A percentile compares a stretch with the other conserved stretches of the same genome.
Conservation (phyloP, 2,329 filamentous ascomycete species). For the Fusarium guadeloupense region DNA sequence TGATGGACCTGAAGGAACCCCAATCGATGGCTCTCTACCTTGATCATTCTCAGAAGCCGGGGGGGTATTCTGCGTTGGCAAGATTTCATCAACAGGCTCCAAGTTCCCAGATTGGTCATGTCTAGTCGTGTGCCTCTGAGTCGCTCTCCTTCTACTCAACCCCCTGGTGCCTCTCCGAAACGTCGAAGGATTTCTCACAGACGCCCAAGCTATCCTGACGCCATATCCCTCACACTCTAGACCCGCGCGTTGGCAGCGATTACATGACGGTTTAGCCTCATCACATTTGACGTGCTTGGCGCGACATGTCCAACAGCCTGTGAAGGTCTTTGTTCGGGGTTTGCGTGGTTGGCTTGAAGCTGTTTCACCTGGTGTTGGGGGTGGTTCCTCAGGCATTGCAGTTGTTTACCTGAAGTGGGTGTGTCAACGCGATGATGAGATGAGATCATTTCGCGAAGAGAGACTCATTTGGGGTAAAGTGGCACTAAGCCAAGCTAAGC, state of each 20-base stretch:
- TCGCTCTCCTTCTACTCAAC: constrained; percentile 7
- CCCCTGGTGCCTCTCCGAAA: constrained; percentile 11
- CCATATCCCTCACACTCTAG: constrained; percentile 38
- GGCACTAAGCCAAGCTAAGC: not conserved
- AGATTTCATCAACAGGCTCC: not conserved
- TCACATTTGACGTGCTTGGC: constrained; percentile 42
- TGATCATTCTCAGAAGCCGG: not conserved
- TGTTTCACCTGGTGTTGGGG: constrained; percentile 3
- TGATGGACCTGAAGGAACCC: not conserved
- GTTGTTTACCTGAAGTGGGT: not conserved
- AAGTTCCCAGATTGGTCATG: constrained; percentile 2
- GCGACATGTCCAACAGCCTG: constrained; percentile 42
- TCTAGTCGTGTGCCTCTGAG: constrained; percentile 6
- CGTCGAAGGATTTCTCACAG: constrained; percentile 37
- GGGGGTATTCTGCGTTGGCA: not conserved
- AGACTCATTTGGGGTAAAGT: not conserved
- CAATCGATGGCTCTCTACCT: not conserved
- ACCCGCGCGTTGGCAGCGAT: constrained; percentile 33
- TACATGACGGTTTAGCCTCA: constrained; percentile 32
- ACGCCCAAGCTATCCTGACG: constrained; percentile 38
- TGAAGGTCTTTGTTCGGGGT: constrained; percentile 41
- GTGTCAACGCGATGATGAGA: constrained; percentile 1
- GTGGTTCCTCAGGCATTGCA: constrained; percentile 24
- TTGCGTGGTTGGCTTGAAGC: constrained; percentile 31
- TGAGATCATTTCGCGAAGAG: constrained; percentile 1